These are phyloP conservation scores for Scedosporium boydii DNA, from an alignment of 2,329 filamentous ascomycete species.

Conservation along the genomic window DNA sequence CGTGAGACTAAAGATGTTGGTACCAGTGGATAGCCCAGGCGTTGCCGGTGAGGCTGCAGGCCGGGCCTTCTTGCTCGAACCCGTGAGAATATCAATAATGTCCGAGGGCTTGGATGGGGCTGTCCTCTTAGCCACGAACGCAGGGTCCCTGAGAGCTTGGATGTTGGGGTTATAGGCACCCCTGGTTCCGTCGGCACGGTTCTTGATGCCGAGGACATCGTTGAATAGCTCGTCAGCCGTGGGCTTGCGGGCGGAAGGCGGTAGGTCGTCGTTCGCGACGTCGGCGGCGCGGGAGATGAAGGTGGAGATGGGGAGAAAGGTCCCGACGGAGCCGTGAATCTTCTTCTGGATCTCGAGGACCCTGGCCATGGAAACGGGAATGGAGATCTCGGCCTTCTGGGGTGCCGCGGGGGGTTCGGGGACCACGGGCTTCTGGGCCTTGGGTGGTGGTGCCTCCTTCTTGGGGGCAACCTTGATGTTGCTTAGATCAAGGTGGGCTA, in stretches of 20 bases:
- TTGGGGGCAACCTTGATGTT: constrained; percentile 76
- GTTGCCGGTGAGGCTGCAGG: constrained; percentile 18
- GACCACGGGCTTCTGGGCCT: constrained; percentile 26
- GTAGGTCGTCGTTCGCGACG: constrained; percentile 80
- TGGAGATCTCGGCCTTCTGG: constrained; percentile 49
- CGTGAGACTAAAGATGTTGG: constrained; percentile 73
- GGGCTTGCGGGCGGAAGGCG: constrained; percentile 51
- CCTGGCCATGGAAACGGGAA: constrained; percentile 69
- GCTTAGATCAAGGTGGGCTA: constrained; percentile 80
- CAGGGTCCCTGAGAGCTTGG: constrained; percentile 41
- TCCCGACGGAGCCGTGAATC: constrained; percentile 66
- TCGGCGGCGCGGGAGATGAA: constrained; percentile 81
- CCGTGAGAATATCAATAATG: constrained; percentile 72
- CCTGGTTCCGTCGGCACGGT: constrained; percentile 38
- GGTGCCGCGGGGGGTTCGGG: constrained; percentile 28
- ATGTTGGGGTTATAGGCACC: constrained; percentile 67
- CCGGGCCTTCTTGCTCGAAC: constrained; percentile 18
- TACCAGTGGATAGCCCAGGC: constrained; percentile 41
- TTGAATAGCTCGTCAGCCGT: constrained; percentile 81
- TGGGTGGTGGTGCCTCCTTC: constrained; percentile 27
- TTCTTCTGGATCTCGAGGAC: constrained; percentile 75
- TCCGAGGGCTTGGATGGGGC: constrained; percentile 39
- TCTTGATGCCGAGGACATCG: constrained; percentile 60
- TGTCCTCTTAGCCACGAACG: constrained; percentile 20
- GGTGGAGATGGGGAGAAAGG: constrained; percentile 73